Percentiles rank a stretch among this genome's conserved stretches.
These are phyloP conservation scores for Arabidopsis suecica DNA, from an alignment of 345 rosid species.

Conservation along the genomic window DNA sequence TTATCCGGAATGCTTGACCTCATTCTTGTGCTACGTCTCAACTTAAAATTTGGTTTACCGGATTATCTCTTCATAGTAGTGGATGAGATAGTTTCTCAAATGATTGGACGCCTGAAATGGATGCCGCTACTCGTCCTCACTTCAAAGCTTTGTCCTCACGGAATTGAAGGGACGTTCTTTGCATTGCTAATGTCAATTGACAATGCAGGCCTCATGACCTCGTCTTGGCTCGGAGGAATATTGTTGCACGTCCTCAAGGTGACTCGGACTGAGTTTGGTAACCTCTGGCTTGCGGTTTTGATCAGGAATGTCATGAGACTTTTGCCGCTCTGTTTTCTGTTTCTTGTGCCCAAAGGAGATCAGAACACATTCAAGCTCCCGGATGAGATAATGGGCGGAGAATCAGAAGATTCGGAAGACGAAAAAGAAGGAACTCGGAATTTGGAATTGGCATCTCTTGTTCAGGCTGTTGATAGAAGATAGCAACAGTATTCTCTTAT, in stretches of 20 bases:
- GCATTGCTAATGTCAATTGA: conserved; percentile 94
- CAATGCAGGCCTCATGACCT: conserved; percentile 71
- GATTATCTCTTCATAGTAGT: conserved; percentile 74
- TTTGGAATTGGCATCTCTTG: conserved; percentile 77
- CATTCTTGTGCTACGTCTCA: conserved; percentile 74
- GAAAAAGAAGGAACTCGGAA: conserved; percentile 49
- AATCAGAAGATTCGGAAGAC: conserved; percentile 51
- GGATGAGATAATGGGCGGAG: conserved; percentile 45
- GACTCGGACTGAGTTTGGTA: conserved; percentile 63
- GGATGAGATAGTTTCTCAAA: conserved; percentile 64
- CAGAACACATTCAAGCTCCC: conserved; percentile 67
- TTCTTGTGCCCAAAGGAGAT: conserved; percentile 69
- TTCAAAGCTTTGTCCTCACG: conserved; percentile 85
- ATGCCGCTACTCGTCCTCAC: conserved; percentile 93
- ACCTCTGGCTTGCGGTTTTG: conserved; percentile 84
- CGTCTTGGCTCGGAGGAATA: conserved; percentile 85
- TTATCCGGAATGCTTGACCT: conserved; percentile 90
- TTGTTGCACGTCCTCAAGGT: conserved; percentile 71
- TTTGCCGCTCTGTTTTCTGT: conserved; percentile 67
- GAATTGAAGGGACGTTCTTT: conserved; percentile 92
- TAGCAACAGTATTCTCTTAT: conserved; percentile 10
- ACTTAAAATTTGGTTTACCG: conserved; percentile 68
- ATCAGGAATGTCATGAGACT: conserved; percentile 71
- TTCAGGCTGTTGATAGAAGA: conserved; percentile 54
- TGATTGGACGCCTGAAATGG: conserved; percentile 81